Evolutionary conservation across 2,329 filamentous ascomycete genomes (phyloP).

Genomic region (Scytalidium sp.): DNA sequence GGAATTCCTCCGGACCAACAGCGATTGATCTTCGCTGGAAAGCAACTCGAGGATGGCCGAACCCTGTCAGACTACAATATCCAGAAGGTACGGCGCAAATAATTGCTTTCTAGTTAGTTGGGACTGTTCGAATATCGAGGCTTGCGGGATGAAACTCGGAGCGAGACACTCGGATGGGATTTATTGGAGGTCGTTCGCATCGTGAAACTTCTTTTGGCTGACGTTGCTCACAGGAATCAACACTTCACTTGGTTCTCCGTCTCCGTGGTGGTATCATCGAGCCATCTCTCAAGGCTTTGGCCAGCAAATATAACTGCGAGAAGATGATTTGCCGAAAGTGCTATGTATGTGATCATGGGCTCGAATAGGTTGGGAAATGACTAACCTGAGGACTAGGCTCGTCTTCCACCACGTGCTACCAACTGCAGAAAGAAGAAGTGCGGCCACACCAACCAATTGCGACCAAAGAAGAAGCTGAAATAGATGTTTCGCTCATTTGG

Average conservation of each 20-base stretch:
- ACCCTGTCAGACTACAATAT: conserved; percentile 99
- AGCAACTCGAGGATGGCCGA: conserved; percentile 99
- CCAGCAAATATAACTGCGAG: conserved; percentile 99
- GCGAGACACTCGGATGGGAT: conserved; percentile 2
- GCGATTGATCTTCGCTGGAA: conserved; percentile 97
- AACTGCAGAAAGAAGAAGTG: conserved; percentile 99
- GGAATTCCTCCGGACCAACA: conserved; percentile 98
- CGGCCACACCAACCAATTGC: conserved; percentile 99
- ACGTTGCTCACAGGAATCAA: conserved; percentile 70
- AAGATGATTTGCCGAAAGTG: conserved; percentile 99
- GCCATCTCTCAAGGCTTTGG: conserved; percentile 96
- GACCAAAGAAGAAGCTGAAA: conserved; percentile 99
- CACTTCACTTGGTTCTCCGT: conserved; percentile 96
- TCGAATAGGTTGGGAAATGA: background rate
- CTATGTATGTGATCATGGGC: conserved; percentile 67
- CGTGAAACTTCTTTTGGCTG: background rate
- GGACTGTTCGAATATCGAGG: too few species aligned
- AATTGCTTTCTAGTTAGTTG: too few species aligned
- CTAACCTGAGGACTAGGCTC: conserved; percentile 47
- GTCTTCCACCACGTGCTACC: conserved; percentile 96
- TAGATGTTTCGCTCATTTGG: conserved; percentile 52
- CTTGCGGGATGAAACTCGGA: background rate
- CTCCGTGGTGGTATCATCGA: conserved; percentile 99
- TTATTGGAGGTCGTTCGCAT: conserved; percentile 12
- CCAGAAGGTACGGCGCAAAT: conserved; percentile 88